Conservation (phyloP, 805 yeast genomes). For the Ogataea methanolica region DNA sequence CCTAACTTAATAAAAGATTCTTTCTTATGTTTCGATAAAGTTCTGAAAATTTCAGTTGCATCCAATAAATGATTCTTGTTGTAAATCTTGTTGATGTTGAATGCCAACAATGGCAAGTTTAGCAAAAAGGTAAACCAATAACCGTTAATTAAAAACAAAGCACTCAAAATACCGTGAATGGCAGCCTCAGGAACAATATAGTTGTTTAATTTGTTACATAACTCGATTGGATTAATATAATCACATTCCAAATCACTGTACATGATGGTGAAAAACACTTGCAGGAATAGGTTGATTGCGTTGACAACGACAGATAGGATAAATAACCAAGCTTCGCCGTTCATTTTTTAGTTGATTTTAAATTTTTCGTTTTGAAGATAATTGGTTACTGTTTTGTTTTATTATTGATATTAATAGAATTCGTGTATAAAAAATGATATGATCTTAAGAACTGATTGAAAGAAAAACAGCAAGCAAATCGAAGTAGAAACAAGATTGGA, state of each 20-base stretch:
- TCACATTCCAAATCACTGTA: conserved; percentile 94
- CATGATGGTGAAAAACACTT: conserved; percentile 93
- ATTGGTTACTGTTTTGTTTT: conserved; percentile 1
- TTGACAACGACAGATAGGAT: conserved; percentile 77
- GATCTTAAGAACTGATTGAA: no score
- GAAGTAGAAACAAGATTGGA: no score
- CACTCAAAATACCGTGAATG: conserved; percentile 67
- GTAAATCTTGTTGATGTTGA: conserved; percentile 74
- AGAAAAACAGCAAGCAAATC: no score
- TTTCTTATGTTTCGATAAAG: conserved; percentile 86
- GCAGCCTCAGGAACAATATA: conserved; percentile 88
- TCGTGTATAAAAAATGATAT: no score
- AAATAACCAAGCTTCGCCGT: conserved; percentile 46
- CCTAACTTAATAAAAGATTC: conserved; percentile 89
- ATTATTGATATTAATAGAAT: not conserved
- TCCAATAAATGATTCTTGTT: conserved; percentile 83
- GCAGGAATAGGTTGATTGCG: conserved; percentile 83
- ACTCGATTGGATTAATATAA: conserved; percentile 94
- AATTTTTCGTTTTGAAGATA: conserved; percentile 4
- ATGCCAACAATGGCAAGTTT: conserved; percentile 79
- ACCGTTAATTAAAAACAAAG: conserved; percentile 75
- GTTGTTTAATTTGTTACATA: conserved; percentile 88
- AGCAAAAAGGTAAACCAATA: conserved; percentile 87
- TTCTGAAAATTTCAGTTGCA: conserved; percentile 96
- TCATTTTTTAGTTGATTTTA: conserved; percentile 14